Evolutionary conservation across 345 rosid genomes (phyloP), one percentile per base, ranked within the genome.

Genomic region (Euphorbia pulcherrima): DNA sequence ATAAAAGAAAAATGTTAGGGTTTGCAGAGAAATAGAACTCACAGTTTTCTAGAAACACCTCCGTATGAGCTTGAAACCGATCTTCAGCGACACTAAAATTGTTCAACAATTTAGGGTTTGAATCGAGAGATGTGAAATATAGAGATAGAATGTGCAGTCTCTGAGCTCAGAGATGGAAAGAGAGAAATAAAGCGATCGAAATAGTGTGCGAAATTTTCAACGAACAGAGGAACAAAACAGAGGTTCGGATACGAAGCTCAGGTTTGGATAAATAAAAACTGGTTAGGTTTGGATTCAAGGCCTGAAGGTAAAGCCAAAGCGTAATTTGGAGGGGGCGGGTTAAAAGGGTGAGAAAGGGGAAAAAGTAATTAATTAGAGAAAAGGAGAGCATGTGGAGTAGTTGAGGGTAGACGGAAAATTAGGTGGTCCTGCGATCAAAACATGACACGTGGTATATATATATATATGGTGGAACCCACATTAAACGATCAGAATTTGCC

Each of bases 161-260:
- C 35, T 23, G 64, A 63, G 67, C 75, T 63, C 74, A 60, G n/a
- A 53, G 72, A 53, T 9, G 60, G 70, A 59, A 65, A 65, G 59
- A 78, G 80, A 76, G 80, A 76, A 78, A 79, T 63, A 81, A 78
- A 82, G 85, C 46, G 77, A 71, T 82, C 78, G 76, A 83, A 72
- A 75, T 71, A 75, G 78, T 80, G 64, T 60, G 80, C 74, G 80
- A 80, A 84, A 83, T 28, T 65, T 84, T 83, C 89, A 78, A 84
- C 92, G 86, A 81, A 77, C 82, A 58, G 83, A 72, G 78, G 82
- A 74, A 74, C 81, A 77, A 78, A 70, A 67, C 60, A 33, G 65
- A 75, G 82, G 81, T 60, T 71, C 76, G 82, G 74, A 46, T 48
- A 68, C 80, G 64, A 51, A 61, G 55, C 66, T 44, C 16, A 54